Base-by-base conservation (phyloP, 2,329 filamentous ascomycete species). In the Diaporthe sp. region DNA sequence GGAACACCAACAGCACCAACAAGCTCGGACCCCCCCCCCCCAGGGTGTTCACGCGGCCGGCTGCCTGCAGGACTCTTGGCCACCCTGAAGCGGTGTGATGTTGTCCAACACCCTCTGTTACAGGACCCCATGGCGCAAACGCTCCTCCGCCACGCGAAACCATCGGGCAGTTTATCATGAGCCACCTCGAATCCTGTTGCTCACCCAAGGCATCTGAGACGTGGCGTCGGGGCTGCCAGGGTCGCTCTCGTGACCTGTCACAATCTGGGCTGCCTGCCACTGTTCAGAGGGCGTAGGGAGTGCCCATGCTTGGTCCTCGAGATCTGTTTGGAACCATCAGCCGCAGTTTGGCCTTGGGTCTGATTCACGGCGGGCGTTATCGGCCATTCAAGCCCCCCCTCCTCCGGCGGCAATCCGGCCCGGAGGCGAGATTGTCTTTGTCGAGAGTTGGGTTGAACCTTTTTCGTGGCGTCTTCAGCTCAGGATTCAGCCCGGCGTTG, bases 401-500 rank as follows among this genome's bases (percentile, higher is more conserved):
- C 58, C 44, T 15, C 22, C 15, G n/a, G 44, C 44, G 63, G 63
- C n/a, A 51, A 51, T 17, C 44, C 63, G 63, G 63, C 44, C 63
- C 63, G 30, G n/a, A 37, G 32, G 30, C 63, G 39, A 35, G 22
- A 51, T 15, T 35, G 6, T 44, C 63, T 25, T 12, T 25, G 30
- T 66, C n/a, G 44, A 51, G 30, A 19, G 44, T 10, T 37, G 19
- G 44, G 19, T 25, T 51, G 22, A 66, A 51, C 63, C 44, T 66
- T 66, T 15, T 66, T 51, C 30, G 30, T 65, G 44, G 63, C 44
- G 32, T 51, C 42, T 25, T 19, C 30, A 51, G 63, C 63, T 66
- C 47, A 66, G 44, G n/a, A 51, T 27, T 66, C 63, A 66, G 63
- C 63, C 63, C 63, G 63, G 63, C 30, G 32, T 22, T 51, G 44